Base-by-base conservation (phyloP, 306 rosid species). In the Acacia confusa region DNA sequence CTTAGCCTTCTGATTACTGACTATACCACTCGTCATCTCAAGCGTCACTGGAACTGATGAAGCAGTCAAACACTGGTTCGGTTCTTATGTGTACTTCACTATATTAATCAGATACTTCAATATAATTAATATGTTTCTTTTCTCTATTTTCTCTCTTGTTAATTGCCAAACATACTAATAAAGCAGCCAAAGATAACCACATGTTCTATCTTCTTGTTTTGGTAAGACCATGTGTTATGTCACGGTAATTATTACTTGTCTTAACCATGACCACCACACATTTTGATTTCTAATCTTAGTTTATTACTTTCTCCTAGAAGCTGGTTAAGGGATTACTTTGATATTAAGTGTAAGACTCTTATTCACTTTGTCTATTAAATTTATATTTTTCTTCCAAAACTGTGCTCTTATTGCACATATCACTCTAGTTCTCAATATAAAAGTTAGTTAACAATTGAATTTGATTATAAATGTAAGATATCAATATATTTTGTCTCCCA, bases 201-300 rank as follows among this genome's bases (percentile, higher is more conserved):
- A 38, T 32, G n/a, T 58, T 20, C 60, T 81, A 9, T 81, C 32
- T 58, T 81, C 65, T 36, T 27, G 47, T 79, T 86, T 88, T 86
- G 88, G 88, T 84, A 72, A 78, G 88, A 89, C 9, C 13, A 43
- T 43, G 2, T 43, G 13, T 82, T 60, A 75, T 67, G 85, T 84
- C 86, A 66, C 40, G 84, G 84, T 88, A 85, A 43, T 43, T 11
- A 86, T 86, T 88, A 61, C 48, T 36, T 41, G n/a, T 71, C 13
- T 22, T 2, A 32, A 69, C 76, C 75, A 65, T 83, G 41, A 22
- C 13, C 10, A n/a, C 57, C 25, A 81, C 83, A 80, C 78, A 70
- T 44, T 57, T 78, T 45, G 64, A 57, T 16, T 60, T 10, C 24
- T 36, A 9, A 15, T 32, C 70, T 75, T 66, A 47, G 9, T 44